Evolutionary conservation across 805 yeast genomes (phyloP).

Genomic region (Barnettozyma siamensis): DNA sequence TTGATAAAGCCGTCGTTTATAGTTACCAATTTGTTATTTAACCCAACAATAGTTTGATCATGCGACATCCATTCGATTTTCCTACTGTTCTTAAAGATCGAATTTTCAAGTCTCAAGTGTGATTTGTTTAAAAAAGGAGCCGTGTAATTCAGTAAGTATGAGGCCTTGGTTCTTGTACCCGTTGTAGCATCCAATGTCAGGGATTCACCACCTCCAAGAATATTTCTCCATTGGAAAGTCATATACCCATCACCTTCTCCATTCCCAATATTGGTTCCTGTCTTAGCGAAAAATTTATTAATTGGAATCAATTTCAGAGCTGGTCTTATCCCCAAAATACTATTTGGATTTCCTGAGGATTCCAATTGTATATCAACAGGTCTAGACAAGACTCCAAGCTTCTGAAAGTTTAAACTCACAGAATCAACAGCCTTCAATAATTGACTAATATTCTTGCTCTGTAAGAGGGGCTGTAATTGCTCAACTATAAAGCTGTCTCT

Average conservation of each 20-base stretch:
- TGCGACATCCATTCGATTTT: conserved; percentile 48
- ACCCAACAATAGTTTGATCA: conserved; percentile 45
- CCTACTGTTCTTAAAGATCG: conserved; percentile 46
- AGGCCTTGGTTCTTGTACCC: conserved; percentile 55
- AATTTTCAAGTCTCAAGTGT: conserved; percentile 48
- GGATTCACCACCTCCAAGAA: conserved; percentile 66
- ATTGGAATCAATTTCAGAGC: conserved; percentile 39
- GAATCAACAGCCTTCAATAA: conserved; percentile 38
- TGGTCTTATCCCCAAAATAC: conserved; percentile 24
- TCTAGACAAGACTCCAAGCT: conserved; percentile 35
- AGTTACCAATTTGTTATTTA: conserved; percentile 29
- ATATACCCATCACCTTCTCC: conserved; percentile 96
- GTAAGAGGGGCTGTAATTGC: conserved; percentile 44
- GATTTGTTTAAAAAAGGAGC: conserved; percentile 44
- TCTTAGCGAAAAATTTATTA: conserved; percentile 71
- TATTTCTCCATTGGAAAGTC: conserved; percentile 58
- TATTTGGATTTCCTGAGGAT: conserved; percentile 3
- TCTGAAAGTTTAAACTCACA: conserved; percentile 37
- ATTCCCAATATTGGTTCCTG: conserved; percentile 95
- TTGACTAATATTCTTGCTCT: conserved; percentile 35
- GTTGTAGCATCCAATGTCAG: conserved; percentile 49
- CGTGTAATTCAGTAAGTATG: conserved; percentile 46
- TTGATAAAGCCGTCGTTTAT: conserved; percentile 22
- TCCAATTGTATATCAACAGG: conserved; percentile 34
- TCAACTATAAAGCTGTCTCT: conserved; percentile 39